Evolutionary conservation across 768 basidiomycete species (phyloP).

Genomic region (Antrodiella citrinella): DNA sequence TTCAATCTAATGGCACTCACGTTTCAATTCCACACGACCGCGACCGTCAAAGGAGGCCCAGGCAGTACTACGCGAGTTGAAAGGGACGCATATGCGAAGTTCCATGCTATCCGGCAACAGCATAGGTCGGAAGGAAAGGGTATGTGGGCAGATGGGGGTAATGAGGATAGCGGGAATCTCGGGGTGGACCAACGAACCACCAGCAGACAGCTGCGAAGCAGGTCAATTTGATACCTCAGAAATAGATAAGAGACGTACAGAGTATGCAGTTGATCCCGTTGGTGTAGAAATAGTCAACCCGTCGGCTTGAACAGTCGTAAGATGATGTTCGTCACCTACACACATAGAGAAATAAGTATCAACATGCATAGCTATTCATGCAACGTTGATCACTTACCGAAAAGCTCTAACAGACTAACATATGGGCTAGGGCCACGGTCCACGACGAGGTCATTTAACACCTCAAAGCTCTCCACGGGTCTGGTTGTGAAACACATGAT

Average conservation of each 20-base stretch:
- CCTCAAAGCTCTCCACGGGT: conserved; percentile 94
- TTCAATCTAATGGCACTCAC: conserved; percentile 46
- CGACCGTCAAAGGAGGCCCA: conserved; percentile 99
- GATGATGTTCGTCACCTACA: conserved; percentile 94
- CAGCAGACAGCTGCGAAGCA: conserved; percentile 71
- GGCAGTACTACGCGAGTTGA: conserved; percentile 94
- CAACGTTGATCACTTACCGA: conserved; percentile 67
- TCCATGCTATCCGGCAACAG: conserved; percentile 98
- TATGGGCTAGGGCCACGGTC: conserved; percentile 98
- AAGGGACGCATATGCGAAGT: conserved; percentile 96
- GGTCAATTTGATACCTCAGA: not conserved
- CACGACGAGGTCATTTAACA: conserved; percentile 92
- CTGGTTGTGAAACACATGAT: conserved; percentile 97
- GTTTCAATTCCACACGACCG: conserved; percentile 91
- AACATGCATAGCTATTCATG: not conserved
- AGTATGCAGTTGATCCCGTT: conserved; percentile 98
- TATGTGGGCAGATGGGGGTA: conserved; percentile 97
- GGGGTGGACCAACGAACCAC: conserved; percentile 95
- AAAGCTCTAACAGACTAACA: conserved; percentile 90
- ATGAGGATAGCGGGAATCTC: conserved; percentile 96
- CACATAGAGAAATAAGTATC: not conserved
- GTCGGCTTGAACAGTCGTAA: conserved; percentile 98
- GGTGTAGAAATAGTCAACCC: conserved; percentile 93
- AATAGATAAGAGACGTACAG: conserved; percentile 43
- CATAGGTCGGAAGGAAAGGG: conserved; percentile 98